phyloP scores from a whole-genome alignment of 2,329 filamentous ascomycete genomes.

The Pseudogymnoascus sp. region DNA sequence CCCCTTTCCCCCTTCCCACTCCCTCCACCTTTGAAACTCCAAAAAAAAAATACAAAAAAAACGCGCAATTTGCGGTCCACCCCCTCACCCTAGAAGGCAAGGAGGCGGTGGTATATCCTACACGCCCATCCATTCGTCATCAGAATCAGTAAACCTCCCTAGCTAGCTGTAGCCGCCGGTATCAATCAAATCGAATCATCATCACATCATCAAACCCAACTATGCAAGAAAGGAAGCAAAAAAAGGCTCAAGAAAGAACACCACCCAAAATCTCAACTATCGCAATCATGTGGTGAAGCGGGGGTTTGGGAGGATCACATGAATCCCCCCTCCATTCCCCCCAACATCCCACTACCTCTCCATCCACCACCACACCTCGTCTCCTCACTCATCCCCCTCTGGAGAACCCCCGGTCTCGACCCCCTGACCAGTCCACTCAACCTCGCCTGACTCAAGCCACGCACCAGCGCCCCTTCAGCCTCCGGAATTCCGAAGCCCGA shows the following conservation, averaged over 20 bases:
- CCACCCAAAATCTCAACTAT: neutral
- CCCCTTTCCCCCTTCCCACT: neutral
- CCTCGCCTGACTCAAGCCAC: slow-evolving; percentile 1
- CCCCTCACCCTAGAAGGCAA: neutral
- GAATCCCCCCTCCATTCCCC: neutral
- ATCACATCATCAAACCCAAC: neutral
- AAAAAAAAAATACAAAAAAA: neutral
- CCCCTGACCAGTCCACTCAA: neutral
- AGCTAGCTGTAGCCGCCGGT: neutral
- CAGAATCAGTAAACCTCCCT: slow-evolving; percentile 6
- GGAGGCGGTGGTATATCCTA: slow-evolving; percentile 9
- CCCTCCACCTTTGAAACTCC: neutral
- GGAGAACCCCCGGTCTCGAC: neutral
- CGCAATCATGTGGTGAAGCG: neutral
- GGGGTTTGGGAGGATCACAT: neutral
- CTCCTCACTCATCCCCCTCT: neutral
- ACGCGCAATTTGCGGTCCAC: neutral
- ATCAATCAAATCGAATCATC: slow-evolving; percentile 2
- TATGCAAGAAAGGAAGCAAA: neutral
- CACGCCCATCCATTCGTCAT: neutral
- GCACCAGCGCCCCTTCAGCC: neutral
- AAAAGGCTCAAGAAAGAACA: neutral
- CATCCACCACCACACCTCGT: neutral
- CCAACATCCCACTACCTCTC: neutral
- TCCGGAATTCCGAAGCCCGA: neutral